Base-by-base conservation (phyloP, 2,329 filamentous ascomycete genomes). In the Pestalotiopsis sp. region DNA sequence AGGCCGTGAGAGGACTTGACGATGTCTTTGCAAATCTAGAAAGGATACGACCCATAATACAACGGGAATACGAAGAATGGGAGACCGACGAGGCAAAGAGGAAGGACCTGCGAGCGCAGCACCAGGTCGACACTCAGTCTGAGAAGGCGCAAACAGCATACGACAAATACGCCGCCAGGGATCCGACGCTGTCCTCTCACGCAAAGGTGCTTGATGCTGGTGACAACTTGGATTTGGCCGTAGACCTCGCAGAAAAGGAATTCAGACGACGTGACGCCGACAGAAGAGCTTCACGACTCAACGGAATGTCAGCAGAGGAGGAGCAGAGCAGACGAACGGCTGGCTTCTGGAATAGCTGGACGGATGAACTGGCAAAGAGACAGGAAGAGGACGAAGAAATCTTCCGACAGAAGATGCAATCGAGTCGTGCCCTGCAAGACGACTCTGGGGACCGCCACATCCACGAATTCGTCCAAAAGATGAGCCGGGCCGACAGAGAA, bases 11-110 rank as follows among this genome's bases (percentile, higher is more conserved):
- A 13, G 84, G 85, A 5, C 79, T 89, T 22, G 76, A 86, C 56
- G 80, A 81, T 11, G 91, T 94, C 20, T 79, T 97, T 14, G 83
- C 85, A 69, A 88, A 90, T 70, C 84, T 99, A 38, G 94, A 98
- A 78, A 81, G 85, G 9, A 84, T 98, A 67, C 96, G 94, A 75
- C 94, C 94, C 0, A 86, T 90, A 20, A 92, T 99, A 66, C 89
- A 91, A 59, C 86, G 85, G 70, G 86, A 91, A 14, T 90, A 93
- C 75, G 85, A 90, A n/a, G 85, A 86, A 66, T 95, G 92, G 86
- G 78, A 85, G 68, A 85, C 87, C 67, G 81, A 85, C 81, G 81
- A 84, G 58, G 80, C 82, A 9, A 79, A 78, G 26, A 81, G 77
- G 72, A 75, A 78, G 68, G 71, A 72, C 65, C 66, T 69, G 71